Evolutionary conservation across 805 yeast species (phyloP).

Genomic region (Ogataea kodamae): DNA sequence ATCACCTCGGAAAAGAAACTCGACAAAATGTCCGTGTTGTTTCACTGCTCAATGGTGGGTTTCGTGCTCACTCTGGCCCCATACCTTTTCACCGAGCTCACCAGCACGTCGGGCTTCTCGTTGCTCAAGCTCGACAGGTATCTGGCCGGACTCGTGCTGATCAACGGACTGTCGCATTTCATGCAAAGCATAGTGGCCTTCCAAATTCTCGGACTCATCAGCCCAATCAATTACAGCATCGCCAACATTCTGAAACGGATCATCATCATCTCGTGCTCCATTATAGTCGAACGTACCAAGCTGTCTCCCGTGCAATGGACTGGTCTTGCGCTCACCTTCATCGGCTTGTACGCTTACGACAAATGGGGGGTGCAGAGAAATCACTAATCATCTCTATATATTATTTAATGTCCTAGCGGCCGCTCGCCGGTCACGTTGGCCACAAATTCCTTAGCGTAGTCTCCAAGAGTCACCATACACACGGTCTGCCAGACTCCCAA

Average conservation of each 20-base stretch:
- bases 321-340: conserved; percentile 54
- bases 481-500: conserved; percentile 98
- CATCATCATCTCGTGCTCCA: conserved; percentile 62
- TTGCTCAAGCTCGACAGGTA: conserved; percentile 26
- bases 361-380: conserved; percentile 51
- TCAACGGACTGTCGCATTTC: conserved; percentile 72
- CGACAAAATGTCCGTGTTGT: conserved; percentile 68
- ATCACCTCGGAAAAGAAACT: conserved; percentile 38
- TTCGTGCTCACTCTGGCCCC: conserved; percentile 63
- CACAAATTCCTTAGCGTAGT: conserved; percentile 75
- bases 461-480: conserved; percentile 98
- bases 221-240: conserved; percentile 77
- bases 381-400: conserved; percentile 2
- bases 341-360: conserved; percentile 69
- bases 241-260: conserved; percentile 76
- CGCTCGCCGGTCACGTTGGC: conserved; percentile 58
- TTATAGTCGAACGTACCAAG: conserved; percentile 57
- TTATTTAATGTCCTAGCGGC: conserved; percentile 35
- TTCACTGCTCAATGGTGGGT: conserved; percentile 70
- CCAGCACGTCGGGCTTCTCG: conserved; percentile 32
- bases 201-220: conserved; percentile 64
- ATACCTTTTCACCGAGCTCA: conserved; percentile 55
- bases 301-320: conserved; percentile 39
- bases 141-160: conserved; percentile 39
- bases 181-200: conserved; percentile 71